Base-by-base conservation (phyloP, 345 rosid species). In the Acer negundo region DNA sequence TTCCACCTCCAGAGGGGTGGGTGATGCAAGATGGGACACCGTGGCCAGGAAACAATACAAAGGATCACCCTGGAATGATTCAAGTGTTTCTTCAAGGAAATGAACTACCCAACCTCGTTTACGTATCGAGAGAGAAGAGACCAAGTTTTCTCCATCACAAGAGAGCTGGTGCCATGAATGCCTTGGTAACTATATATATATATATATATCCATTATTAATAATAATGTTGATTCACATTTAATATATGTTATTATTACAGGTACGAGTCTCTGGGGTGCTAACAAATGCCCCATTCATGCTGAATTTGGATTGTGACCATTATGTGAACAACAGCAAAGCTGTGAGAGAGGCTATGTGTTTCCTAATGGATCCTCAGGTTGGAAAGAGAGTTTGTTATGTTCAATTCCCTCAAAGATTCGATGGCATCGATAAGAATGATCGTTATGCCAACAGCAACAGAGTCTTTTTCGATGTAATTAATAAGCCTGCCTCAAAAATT, bases 1-100 rank as follows among this genome's bases (percentile, higher is more conserved):
- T 87, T 69, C 89, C 86, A 78, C 98, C 99, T 11, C 65, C 84
- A 47, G 98, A 91, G 72, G 99, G 97, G 23, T 92, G 97, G 97
- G 89, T 90, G 80, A 96, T 96, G 98, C 97, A 88, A 84, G 97
- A 97, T 84, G 99, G 98, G 58, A 94, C 97, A 6, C 97, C 97
- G 66, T 97, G 98, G 99, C 98, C 99, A 31, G 99, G 98, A 75
- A 97, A 97, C 91, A 97, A 97, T 79, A 97, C 98, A 23, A 90
- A 86, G 80, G 98, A 97, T 82, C 98, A 93, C 24, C 99, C 98
- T 10, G 99, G 98, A 46, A 94, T 97, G 99, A 97, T 94, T 86
- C 92, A 94, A 85, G 97, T 90, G 59, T 94, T 92, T 77, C 91
- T 91, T n/a, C 92, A 94, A 68, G 98, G 95, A 67, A 85, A 94